Evolutionary conservation across 176 grass and related monocot genomes (phyloP).

Genomic region (Urochloa ruziziensis): DNA sequence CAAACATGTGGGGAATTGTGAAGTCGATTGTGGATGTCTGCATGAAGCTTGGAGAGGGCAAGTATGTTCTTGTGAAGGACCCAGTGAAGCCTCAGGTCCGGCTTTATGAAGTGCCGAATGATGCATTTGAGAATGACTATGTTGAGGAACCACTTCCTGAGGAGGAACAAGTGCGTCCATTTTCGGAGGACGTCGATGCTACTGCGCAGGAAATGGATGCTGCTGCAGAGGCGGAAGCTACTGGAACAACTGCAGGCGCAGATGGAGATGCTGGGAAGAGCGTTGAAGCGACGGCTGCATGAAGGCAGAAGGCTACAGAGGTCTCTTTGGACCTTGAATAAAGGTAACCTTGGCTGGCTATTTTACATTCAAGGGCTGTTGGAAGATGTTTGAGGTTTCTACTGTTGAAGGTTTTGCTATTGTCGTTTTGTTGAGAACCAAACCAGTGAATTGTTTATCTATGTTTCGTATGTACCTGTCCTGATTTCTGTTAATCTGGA

Average conservation of each 20-base stretch:
- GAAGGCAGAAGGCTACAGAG: slow-evolving; percentile 6
- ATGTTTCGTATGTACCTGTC: background rate
- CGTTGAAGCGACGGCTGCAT: slow-evolving; percentile 26
- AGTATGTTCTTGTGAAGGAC: slow-evolving; percentile 89
- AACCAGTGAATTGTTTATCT: background rate
- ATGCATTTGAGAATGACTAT: slow-evolving; percentile 94
- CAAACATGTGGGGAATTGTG: slow-evolving; percentile 93
- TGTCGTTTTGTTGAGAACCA: background rate
- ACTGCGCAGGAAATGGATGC: slow-evolving; percentile 52
- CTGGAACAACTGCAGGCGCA: background rate
- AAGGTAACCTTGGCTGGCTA: background rate
- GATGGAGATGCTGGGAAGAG: slow-evolving; percentile 34
- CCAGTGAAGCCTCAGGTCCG: slow-evolving; percentile 74
- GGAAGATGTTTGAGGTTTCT: background rate
- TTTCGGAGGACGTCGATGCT: slow-evolving; percentile 48
- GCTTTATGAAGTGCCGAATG: slow-evolving; percentile 72
- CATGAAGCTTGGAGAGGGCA: slow-evolving; percentile 89
- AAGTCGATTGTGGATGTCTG: slow-evolving; percentile 82
- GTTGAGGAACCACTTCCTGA: slow-evolving; percentile 89
- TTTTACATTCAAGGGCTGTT: background rate
- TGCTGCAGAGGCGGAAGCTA: slow-evolving; percentile 57
- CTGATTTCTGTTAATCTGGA: background rate
- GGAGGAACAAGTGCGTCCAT: slow-evolving; percentile 73
- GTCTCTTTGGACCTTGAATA: slow-evolving; percentile 6
- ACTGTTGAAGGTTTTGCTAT: background rate